A percentile compares a stretch with the other conserved stretches of the same genome.
phyloP scores from a whole-genome alignment of 2,329 filamentous ascomycete species.

The Tolypocladium endophyticum region DNA sequence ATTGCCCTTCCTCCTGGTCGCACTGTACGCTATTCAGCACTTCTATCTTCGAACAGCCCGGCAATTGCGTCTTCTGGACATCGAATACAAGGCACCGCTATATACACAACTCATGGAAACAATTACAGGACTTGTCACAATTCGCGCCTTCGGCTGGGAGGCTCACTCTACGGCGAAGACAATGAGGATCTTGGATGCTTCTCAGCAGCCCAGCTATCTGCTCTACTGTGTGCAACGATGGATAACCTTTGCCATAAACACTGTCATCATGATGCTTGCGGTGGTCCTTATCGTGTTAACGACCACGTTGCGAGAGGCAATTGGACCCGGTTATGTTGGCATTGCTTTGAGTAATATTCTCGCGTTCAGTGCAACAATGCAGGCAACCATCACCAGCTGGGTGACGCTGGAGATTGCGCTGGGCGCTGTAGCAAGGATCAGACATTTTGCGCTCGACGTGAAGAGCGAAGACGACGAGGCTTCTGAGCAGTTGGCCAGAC shows the following conservation, averaged over 20 bases:
- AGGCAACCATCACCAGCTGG: slow-evolving; percentile 22
- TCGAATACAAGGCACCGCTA: slow-evolving; percentile 46
- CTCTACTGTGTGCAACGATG: slow-evolving; percentile 47
- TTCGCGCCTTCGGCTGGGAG: slow-evolving; percentile 44
- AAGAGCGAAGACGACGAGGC: slow-evolving; percentile 9
- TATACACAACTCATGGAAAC: slow-evolving; percentile 46
- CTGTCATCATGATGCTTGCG: slow-evolving; percentile 37
- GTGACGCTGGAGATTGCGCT: slow-evolving; percentile 24
- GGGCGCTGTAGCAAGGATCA: slow-evolving; percentile 21
- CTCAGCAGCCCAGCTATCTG: slow-evolving; percentile 34
- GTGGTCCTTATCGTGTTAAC: slow-evolving; percentile 33
- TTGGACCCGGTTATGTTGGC: slow-evolving; percentile 19
- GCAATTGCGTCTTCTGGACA: slow-evolving; percentile 45
- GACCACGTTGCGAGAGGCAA: slow-evolving; percentile 23
- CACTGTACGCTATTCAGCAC: slow-evolving; percentile 39
- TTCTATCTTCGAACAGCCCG: slow-evolving; percentile 49
- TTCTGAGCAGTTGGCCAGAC: background rate
- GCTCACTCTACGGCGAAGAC: slow-evolving; percentile 18
- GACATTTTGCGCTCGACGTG: slow-evolving; percentile 15
- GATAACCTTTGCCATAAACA: slow-evolving; percentile 38
- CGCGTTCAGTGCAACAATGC: slow-evolving; percentile 18
- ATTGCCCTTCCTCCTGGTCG: slow-evolving; percentile 33
- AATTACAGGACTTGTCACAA: slow-evolving; percentile 39
- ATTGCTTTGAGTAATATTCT: slow-evolving; percentile 18
- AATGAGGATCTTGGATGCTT: slow-evolving; percentile 32